These are phyloP conservation scores for Cutaneotrichosporon sp. DNA, from an alignment of 1,284 basidiomycete species.

Conservation along the genomic window DNA sequence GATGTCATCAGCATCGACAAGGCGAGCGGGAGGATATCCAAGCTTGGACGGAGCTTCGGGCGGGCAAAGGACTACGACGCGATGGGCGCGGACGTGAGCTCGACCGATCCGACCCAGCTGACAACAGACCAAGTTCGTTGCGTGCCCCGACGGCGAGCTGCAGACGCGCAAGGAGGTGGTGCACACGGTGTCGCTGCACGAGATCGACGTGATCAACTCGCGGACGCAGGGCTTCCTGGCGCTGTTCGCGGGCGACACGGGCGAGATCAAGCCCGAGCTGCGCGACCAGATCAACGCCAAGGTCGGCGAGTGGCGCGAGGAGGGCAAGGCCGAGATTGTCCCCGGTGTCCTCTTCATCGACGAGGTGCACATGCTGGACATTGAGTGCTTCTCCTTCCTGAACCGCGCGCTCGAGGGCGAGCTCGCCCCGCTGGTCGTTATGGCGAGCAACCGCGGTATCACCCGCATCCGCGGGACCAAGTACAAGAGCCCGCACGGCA, in stretches of 20 bases:
- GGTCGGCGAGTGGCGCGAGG: slow-evolving; percentile 96
- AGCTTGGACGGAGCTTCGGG: slow-evolving; percentile 93
- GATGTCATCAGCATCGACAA: slow-evolving; percentile 98
- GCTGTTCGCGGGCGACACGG: slow-evolving; percentile 82
- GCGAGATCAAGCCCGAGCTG: slow-evolving; percentile 97
- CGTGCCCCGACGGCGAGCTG: slow-evolving; percentile 96
- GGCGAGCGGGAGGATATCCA: slow-evolving; percentile 93
- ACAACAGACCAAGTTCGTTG: slow-evolving; percentile 88
- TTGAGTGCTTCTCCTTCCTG: slow-evolving; percentile 98
- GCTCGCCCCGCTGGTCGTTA: slow-evolving; percentile 91
- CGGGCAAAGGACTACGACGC: slow-evolving; percentile 97
- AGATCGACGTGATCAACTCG: slow-evolving; percentile 99
- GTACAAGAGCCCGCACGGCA: slow-evolving; percentile 89
- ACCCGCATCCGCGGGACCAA: slow-evolving; percentile 93
- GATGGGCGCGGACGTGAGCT: slow-evolving; percentile 91
- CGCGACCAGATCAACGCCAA: slow-evolving; percentile 96
- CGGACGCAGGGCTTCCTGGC: slow-evolving; percentile 82
- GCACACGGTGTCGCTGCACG: slow-evolving; percentile 95
- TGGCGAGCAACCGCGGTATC: slow-evolving; percentile 97
- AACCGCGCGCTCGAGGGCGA: slow-evolving; percentile 95
- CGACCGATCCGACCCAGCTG: not conserved
- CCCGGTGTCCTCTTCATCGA: slow-evolving; percentile 93
- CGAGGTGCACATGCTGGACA: slow-evolving; percentile 99
- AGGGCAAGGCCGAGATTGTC: slow-evolving; percentile 97
- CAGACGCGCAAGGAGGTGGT: slow-evolving; percentile 96